Percentiles rank a stretch among this genome's conserved stretches.
Conservation (phyloP, 495 filamentous ascomycete species). For the Aspergillus panamensis region DNA sequence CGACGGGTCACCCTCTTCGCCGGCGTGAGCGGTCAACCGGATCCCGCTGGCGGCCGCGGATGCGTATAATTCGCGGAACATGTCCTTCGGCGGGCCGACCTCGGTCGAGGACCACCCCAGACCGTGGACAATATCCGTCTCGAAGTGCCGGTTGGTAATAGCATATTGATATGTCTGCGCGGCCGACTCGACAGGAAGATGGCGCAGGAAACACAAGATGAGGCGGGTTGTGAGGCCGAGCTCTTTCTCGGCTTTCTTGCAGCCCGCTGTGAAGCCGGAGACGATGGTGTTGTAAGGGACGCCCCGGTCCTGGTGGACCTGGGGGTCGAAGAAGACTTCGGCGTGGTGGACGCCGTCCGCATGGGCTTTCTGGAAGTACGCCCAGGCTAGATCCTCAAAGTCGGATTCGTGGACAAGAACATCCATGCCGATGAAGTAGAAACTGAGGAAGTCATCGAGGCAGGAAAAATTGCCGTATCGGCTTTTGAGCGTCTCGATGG, state of each 20-base stretch:
- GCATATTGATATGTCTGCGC: constrained; percentile 47
- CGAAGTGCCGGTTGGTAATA: constrained; percentile 48
- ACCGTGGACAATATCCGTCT: constrained; percentile 51
- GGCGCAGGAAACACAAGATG: constrained; percentile 67
- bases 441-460: constrained; percentile 73
- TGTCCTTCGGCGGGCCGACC: constrained; percentile 57
- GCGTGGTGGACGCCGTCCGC: constrained; percentile 66
- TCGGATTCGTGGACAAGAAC: constrained; percentile 57
- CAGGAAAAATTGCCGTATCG: constrained; percentile 64
- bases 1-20: constrained; percentile 67
- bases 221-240: constrained; percentile 59
- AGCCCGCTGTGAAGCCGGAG: constrained; percentile 54
- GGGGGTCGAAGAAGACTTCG: constrained; percentile 79
- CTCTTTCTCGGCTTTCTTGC: constrained; percentile 58
- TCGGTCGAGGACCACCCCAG: constrained; percentile 69
- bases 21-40: constrained; percentile 64
- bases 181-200: constrained; percentile 57
- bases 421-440: constrained; percentile 75
- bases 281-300: constrained; percentile 60
- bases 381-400: constrained; percentile 72
- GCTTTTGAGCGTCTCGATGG: constrained; percentile 50
- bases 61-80: constrained; percentile 58
- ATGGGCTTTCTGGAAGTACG: constrained; percentile 64
- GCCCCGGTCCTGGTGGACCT: constrained; percentile 64
- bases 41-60: constrained; percentile 50